phyloP scores from a whole-genome alignment of 805 yeast genomes.

The Teunomyces stri region DNA sequence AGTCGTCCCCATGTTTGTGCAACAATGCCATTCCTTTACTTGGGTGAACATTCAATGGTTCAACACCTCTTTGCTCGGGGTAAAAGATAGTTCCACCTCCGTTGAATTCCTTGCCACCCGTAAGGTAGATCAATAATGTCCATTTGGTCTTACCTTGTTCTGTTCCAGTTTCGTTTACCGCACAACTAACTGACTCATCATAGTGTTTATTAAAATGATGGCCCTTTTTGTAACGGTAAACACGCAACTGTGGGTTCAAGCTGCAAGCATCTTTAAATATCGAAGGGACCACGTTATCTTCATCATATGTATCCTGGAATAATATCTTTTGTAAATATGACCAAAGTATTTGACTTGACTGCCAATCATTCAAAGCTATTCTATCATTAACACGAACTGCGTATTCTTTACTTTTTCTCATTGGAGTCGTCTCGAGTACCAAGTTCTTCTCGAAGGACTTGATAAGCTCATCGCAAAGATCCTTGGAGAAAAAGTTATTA shows the following conservation, averaged over 20 bases:
- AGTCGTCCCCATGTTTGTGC: conserved; percentile 67
- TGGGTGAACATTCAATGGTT: conserved; percentile 43
- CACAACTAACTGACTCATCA: conserved; percentile 51
- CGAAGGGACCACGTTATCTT: conserved; percentile 22
- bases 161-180: conserved; percentile 19
- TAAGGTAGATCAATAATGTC: conserved; percentile 58
- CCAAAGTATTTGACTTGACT: conserved; percentile 43
- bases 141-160: conserved; percentile 47
- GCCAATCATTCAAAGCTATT: conserved; percentile 36
- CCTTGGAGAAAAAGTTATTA: conserved; percentile 34
- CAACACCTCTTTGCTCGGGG: conserved; percentile 20
- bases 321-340: conserved; percentile 32
- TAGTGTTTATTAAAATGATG: conserved; percentile 62
- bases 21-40: conserved; percentile 54
- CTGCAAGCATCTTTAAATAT: conserved; percentile 43
- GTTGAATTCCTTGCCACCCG: conserved; percentile 52
- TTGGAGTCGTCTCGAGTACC: conserved; percentile 46
- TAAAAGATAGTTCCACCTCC: conserved; percentile 65
- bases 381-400: conserved; percentile 61
- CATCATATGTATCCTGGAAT: conserved; percentile 25
- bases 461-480: conserved; percentile 41
- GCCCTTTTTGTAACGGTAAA: conserved; percentile 54
- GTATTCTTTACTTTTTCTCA: conserved; percentile 47
- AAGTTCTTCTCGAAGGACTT: conserved; percentile 25
- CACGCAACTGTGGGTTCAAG: conserved; percentile 53